phyloP scores from a whole-genome alignment of 2,329 filamentous ascomycete genomes.

The Venturiaceae sp. region DNA sequence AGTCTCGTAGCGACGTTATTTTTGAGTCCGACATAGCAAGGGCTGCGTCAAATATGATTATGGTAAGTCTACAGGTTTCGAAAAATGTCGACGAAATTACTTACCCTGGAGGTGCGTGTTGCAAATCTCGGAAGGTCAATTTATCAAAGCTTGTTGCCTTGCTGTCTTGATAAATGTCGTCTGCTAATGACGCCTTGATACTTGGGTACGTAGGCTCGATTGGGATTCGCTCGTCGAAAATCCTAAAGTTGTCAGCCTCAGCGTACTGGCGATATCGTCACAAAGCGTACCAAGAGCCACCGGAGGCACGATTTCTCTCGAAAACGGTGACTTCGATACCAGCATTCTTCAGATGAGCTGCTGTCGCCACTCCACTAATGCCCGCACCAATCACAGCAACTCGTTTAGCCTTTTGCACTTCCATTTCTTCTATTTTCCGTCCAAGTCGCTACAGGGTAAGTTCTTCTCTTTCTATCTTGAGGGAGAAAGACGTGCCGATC shows the following conservation, averaged over 20 bases:
- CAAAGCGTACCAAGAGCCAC: slow-evolving; percentile 43
- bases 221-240: slow-evolving; percentile 40
- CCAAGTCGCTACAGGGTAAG: slow-evolving; percentile 7
- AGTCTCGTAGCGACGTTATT: slow-evolving; percentile 45
- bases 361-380: slow-evolving; percentile 24
- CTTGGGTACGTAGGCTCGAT: slow-evolving; percentile 39
- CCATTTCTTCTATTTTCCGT: slow-evolving; percentile 13
- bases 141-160: background rate
- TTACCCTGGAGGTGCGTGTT: slow-evolving; percentile 39
- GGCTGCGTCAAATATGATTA: too few species aligned
- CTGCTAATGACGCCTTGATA: slow-evolving; percentile 23
- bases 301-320: slow-evolving; percentile 41
- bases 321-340: slow-evolving; percentile 42
- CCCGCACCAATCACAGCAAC: slow-evolving; percentile 27
- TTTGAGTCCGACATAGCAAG: slow-evolving; percentile 42
- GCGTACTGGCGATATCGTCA: background rate
- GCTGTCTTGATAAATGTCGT: slow-evolving; percentile 7
- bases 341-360: slow-evolving; percentile 23
- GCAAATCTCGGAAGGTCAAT: slow-evolving; percentile 16
- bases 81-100: background rate
- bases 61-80: slow-evolving; percentile 7
- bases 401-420: slow-evolving; percentile 11
- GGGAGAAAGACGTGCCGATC: background rate
- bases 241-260: slow-evolving; percentile 21
- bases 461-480: slow-evolving; percentile 6